Evolutionary conservation across 1,284 basidiomycete genomes (phyloP).

Genomic region (Boletellus deceptivus): DNA sequence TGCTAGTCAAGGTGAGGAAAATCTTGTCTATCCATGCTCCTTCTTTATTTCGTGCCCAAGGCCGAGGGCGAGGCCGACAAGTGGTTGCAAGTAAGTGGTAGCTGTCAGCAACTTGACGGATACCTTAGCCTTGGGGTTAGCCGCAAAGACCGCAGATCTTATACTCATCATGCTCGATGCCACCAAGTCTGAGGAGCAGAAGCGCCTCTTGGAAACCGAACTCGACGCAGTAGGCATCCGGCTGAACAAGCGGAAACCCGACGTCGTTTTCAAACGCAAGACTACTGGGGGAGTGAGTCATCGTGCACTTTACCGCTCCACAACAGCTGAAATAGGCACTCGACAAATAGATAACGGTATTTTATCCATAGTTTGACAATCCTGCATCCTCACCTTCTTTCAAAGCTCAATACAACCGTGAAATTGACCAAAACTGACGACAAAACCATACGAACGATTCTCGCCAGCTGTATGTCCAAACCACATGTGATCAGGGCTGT

Average conservation of each 20-base stretch:
- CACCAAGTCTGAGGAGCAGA: slow-evolving; percentile 94
- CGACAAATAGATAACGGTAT: slow-evolving; percentile 29
- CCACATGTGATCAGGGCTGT: not conserved
- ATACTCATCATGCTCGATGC: slow-evolving; percentile 96
- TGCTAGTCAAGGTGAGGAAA: slow-evolving; percentile 70
- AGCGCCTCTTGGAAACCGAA: slow-evolving; percentile 84
- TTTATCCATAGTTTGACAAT: not conserved
- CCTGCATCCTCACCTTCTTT: slow-evolving; percentile 1
- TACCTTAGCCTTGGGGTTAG: slow-evolving; percentile 31
- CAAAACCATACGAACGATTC: slow-evolving; percentile 88
- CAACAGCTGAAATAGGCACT: not conserved
- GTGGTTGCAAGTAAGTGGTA: slow-evolving; percentile 75
- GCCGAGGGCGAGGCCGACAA: slow-evolving; percentile 91
- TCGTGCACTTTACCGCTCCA: not conserved
- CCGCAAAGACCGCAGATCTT: slow-evolving; percentile 94
- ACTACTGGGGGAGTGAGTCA: slow-evolving; percentile 84
- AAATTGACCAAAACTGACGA: slow-evolving; percentile 95
- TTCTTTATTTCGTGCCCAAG: slow-evolving; percentile 33
- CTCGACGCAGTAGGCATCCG: slow-evolving; percentile 96
- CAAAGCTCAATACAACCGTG: slow-evolving; percentile 82
- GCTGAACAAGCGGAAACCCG: slow-evolving; percentile 86
- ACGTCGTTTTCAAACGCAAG: slow-evolving; percentile 83
- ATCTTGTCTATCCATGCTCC: not conserved
- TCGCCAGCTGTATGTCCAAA: slow-evolving; percentile 70
- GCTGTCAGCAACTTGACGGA: not conserved